Percentiles rank a stretch among this genome's conserved stretches.
Conservation (phyloP, 495 filamentous ascomycete genomes). For the Aspergillus panamensis region DNA sequence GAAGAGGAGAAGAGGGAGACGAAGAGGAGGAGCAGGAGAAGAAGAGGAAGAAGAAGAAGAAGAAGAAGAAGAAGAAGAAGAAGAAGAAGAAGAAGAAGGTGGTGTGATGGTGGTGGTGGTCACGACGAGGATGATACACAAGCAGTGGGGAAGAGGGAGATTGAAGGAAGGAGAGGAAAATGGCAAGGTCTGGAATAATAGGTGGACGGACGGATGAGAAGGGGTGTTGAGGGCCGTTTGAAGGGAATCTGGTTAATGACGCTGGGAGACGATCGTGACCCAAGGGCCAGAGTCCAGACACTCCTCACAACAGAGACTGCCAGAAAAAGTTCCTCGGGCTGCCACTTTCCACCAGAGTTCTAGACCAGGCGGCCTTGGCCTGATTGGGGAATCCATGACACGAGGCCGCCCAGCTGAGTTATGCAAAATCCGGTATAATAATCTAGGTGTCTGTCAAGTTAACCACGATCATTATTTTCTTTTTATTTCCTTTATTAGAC, state of each 20-base stretch:
- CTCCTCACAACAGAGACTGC: constrained; percentile 8
- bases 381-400: constrained; percentile 29
- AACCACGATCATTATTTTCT: not conserved
- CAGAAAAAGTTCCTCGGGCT: constrained; percentile 20
- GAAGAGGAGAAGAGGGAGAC: constrained; percentile 8
- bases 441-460: not conserved
- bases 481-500: not conserved
- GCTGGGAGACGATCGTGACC: constrained; percentile 15
- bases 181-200: constrained; percentile 13
- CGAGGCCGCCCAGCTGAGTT: constrained; percentile 17
- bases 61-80: constrained; percentile 17
- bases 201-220: not conserved
- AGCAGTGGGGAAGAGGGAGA: constrained; percentile 24
- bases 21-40: constrained; percentile 7
- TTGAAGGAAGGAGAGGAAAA: constrained; percentile 20
- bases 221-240: not conserved
- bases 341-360: constrained; percentile 24
- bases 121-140: constrained; percentile 14
- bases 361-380: constrained; percentile 24
- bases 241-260: constrained; percentile 13
- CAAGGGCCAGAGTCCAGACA: constrained; percentile 12
- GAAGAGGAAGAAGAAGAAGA: constrained; percentile 17
- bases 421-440: not conserved
- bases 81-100: constrained; percentile 18
- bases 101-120: constrained; percentile 18